Evolutionary conservation across 331 rosid species (phyloP), one percentile per base, ranked within the genome.

Genomic region (Saraca asoca): DNA sequence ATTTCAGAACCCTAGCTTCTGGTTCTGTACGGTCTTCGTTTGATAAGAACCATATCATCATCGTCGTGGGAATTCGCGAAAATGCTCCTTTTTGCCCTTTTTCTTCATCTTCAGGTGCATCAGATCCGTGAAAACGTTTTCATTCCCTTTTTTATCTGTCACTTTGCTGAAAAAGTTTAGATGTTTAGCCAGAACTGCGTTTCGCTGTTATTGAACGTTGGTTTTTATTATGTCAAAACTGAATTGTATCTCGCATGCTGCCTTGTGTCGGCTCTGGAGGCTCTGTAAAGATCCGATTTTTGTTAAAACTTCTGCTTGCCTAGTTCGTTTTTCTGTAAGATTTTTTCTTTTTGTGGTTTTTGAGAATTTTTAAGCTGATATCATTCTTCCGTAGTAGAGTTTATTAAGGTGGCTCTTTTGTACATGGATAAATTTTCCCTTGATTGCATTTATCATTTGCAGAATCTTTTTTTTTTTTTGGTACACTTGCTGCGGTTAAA

Each of bases 81-180:
- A 48, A 64, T 61, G 76, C 55, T 51, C 51, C 73, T 48, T 62
- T 39, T 39, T 8, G 43, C 11, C 9, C 7, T 39, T 39, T 12
- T 56, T 69, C 15, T 9, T 43, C 52, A 48, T 42, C 59, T 51
- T 15, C 42, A n/a, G 11, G 60, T 73, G 80, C 73, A 58, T 78
- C 82, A 78, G 95, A 90, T 87, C 95, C 90, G 59, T 61, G 85
- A 57, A 38, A 33, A 41, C 71, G 62, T 64, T 71, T 76, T 76
- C 66, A 43, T 71, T 53, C 69, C 35, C 46, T 33, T 56, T 75
- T 57, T 66, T 63, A 29, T 37, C 44, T 54, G 54, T 34, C 19
- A 39, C 65, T 65, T 10, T 53, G 20, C 44, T 60, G 58, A 79
- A 60, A 43, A 12, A 39, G 62, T 60, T 37, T 64, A 51, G 87